Conservation (phyloP, 306 rosid species). For the Arachis stenosperma region DNA sequence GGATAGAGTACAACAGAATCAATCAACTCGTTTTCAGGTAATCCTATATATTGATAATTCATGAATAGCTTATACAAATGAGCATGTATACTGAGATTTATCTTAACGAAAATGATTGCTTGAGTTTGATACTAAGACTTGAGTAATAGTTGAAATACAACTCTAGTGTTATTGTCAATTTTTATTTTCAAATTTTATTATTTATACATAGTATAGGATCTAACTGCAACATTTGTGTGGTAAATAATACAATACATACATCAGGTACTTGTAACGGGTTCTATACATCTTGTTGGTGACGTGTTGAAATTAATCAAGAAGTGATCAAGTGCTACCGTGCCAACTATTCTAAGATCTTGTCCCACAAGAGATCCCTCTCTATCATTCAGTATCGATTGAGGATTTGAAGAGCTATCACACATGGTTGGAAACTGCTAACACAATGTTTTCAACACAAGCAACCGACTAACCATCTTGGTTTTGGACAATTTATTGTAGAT, state of each 20-base stretch:
- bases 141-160: too few species aligned
- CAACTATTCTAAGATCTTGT: neutral
- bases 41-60: constrained; percentile 3
- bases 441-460: constrained; percentile 21
- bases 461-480: neutral
- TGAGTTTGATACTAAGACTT: too few species aligned
- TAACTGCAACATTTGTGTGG: constrained; percentile 30
- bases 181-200: too few species aligned
- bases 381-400: neutral
- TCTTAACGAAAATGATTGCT: constrained; percentile 1
- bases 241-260: constrained; percentile 5
- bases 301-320: constrained; percentile 77
- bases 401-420: constrained; percentile 5
- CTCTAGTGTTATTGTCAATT: too few species aligned
- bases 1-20: constrained; percentile 63
- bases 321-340: constrained; percentile 42
- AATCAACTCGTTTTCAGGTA: constrained; percentile 82
- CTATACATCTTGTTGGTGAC: constrained; percentile 92
- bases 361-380: neutral
- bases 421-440: constrained; percentile 23
- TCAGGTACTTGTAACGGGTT: constrained; percentile 95
- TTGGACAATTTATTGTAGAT: constrained; percentile 13
- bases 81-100: neutral
- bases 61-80: constrained; percentile 3
- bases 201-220: constrained; percentile 6